These are phyloP conservation scores for Nakataea oryzae DNA, from an alignment of 2,329 filamentous ascomycete genomes.

Conservation along the genomic window DNA sequence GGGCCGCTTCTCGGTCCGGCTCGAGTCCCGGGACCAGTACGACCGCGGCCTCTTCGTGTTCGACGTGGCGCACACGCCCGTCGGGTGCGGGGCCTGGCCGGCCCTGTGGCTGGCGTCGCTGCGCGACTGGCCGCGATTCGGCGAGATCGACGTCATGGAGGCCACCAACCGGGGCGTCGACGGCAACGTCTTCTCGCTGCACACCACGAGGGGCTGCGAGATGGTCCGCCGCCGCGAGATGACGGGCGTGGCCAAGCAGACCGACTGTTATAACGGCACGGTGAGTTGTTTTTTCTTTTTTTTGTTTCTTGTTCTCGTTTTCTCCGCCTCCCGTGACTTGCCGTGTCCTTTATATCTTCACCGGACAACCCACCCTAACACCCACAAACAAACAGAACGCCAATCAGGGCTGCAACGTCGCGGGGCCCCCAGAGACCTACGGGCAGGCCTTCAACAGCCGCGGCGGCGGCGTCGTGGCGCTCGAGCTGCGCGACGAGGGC, in stretches of 20 bases:
- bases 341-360: neutral
- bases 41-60: slow-evolving; percentile 57
- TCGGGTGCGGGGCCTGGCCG: slow-evolving; percentile 55
- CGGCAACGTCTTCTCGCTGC: slow-evolving; percentile 50
- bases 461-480: slow-evolving; percentile 48
- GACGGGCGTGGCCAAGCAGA: slow-evolving; percentile 29
- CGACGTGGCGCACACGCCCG: slow-evolving; percentile 52
- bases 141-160: slow-evolving; percentile 56
- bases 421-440: slow-evolving; percentile 28
- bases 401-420: slow-evolving; percentile 49
- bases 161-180: slow-evolving; percentile 39
- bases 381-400: slow-evolving; percentile 22
- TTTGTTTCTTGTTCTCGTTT: neutral
- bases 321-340: neutral
- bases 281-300: neutral
- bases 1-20: slow-evolving; percentile 52
- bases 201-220: slow-evolving; percentile 40
- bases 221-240: slow-evolving; percentile 40
- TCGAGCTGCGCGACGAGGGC: slow-evolving; percentile 50
- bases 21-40: slow-evolving; percentile 51
- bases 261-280: slow-evolving; percentile 35
- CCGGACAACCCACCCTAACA: neutral
- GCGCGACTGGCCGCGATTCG: slow-evolving; percentile 44
- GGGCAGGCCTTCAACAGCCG: slow-evolving; percentile 40
- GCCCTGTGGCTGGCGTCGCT: slow-evolving; percentile 55